Percentiles rank a stretch among this genome's conserved stretches.
Conservation (phyloP, 306 rosid genomes). For the Rosa rugosa region DNA sequence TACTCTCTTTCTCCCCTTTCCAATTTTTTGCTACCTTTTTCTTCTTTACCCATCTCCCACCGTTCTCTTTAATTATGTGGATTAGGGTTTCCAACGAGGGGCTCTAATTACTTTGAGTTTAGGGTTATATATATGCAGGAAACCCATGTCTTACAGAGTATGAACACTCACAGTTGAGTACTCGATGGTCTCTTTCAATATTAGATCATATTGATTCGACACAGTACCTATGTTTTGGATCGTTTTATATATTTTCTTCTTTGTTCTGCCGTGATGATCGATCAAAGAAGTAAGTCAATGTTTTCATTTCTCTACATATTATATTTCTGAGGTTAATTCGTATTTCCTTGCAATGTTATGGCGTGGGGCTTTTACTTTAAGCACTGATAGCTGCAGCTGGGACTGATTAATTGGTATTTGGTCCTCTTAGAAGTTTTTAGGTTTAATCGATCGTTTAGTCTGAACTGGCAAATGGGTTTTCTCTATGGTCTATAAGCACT, state of each 20-base stretch:
- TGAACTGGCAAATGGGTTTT: not conserved
- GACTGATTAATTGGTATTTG: not conserved
- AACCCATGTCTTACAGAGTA: not conserved
- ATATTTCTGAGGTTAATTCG: not conserved
- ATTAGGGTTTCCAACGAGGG: slow-evolving; percentile 30
- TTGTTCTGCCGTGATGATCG: not conserved
- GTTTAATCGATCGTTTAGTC: not conserved
- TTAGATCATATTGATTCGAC: not conserved
- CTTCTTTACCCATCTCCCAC: slow-evolving; percentile 16
- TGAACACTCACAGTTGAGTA: slow-evolving; percentile 14
- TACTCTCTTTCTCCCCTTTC: not conserved
- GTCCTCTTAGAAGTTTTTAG: not conserved
- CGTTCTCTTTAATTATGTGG: not conserved
- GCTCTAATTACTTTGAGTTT: not conserved
- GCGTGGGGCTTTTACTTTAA: not conserved
- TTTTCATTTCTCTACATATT: not conserved
- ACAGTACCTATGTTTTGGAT: not conserved
- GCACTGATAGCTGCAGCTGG: not conserved
- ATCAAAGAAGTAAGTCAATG: not conserved
- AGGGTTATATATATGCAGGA: not conserved
- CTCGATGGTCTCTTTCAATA: not conserved
- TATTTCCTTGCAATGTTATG: not conserved
- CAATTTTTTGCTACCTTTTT: slow-evolving; percentile 9
- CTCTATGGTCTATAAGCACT: not conserved
- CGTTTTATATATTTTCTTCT: not conserved